Base-by-base conservation (phyloP, 306 rosid species). In the Cicer arietinum region DNA sequence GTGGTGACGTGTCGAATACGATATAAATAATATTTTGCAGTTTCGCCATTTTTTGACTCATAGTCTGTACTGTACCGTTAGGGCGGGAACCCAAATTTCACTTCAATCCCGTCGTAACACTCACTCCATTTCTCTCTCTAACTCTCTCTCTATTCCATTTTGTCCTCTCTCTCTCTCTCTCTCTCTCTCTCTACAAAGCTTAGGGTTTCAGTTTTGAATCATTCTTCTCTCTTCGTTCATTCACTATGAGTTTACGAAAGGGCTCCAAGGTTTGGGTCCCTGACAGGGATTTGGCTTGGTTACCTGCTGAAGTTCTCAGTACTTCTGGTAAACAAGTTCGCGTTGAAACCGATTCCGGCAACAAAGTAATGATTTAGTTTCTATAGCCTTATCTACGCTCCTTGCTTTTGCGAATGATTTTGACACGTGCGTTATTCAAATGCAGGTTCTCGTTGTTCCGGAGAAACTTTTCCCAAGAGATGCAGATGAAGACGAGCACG, bases 211-310 rank as follows among this genome's bases (percentile, higher is more conserved):
- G 6, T 57, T 69, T 80, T 67, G 71, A 41, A 5, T 45, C 60
- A 8, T 3, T 65, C 71, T 43, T 16, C 58, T 44, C 61, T 22
- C 4, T 6, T 48, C 52, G 11, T 54, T 67, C 20, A 64, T 60
- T 74, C 10, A 77, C 76, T 70, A 94, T 94, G 98, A 87, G 59
- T 71, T 67, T 86, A 10, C 96, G 93, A 42, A 84, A 79, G 75
- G 98, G 97, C 87, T 79, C 97, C 76, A 94, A 91, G 83, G 98
- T 94, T 35, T 94, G 98, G 98, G 84, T 86, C 47, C 93, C 83
- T 14, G 97, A 91, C 80, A 64, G 82, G 12, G 88, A 84, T 74
- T 84, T 51, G 50, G 97, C 98, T 20, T 93, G 98, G 98, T 52
- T 84, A 0, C 83, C 93, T 0, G 98, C 90, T 41, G 96, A 93